Base-by-base conservation (phyloP, 2,329 filamentous ascomycete genomes). In the Aureobasidium sp. region DNA sequence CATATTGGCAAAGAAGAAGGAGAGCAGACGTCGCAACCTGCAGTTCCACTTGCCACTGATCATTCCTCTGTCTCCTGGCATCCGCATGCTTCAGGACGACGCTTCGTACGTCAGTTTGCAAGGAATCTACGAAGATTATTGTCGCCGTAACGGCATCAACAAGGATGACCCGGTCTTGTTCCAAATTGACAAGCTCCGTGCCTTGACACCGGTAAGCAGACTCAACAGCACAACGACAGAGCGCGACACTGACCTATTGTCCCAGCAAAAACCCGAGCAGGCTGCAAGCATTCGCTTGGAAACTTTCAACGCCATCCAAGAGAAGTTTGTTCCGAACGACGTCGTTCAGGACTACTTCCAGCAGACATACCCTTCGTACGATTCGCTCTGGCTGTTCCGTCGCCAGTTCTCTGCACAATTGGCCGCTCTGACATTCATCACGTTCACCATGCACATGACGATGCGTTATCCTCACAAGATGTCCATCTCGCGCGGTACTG, bases 381-480 rank as follows among this genome's bases (percentile, higher is more conserved):
- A 89, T 47, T 92, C 96, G 69, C 96, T 97, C 79, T 99, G 93
- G 91, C 83, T 99, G 61, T 99, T 99, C 89, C 89, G 94, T 62
- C 87, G 92, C 62, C 92, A 96, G 66, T 96, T 99, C 76, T 89
- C 90, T 23, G 96, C 97, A 78, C 94, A 99, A 75, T 86, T 96
- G 63, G 93, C 94, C 21, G 85, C 92, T 1, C 82, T 97, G 65
- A 96, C 94, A 0, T 99, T 99, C 77, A 96, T 99, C 88, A 97
- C 94, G 4, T 99, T 97, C 71, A 88, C 96, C 62, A 87, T 99
- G 78, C 93, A 93, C 77, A 97, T 99, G 85, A 90, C 93, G 71
- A 90, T 90, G 72, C 89, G 94, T 31, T 96, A 94, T 74, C 95
- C 94, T 6, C 90, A 92, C 74, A 99, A 99, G 80, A 87, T 97